Percentiles rank a stretch among this genome's conserved stretches.
Conservation (phyloP, 306 rosid species). For the Carpinus viminea region DNA sequence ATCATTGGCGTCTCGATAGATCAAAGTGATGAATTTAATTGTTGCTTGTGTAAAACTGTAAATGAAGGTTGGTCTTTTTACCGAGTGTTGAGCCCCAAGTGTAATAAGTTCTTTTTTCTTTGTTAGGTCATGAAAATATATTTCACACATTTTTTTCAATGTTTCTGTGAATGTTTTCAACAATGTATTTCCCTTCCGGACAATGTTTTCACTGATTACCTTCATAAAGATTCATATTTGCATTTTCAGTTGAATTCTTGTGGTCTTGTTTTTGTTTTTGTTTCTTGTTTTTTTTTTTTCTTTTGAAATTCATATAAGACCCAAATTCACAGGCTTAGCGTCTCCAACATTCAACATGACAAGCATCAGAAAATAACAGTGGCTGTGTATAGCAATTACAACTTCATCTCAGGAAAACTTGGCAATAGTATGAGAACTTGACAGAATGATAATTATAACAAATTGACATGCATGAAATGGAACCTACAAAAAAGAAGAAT, state of each 20-base stretch:
- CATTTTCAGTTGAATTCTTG: neutral
- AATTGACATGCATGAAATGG: too few species aligned
- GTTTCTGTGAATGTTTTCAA: neutral
- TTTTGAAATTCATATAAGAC: too few species aligned
- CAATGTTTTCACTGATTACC: neutral
- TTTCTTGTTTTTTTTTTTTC: too few species aligned
- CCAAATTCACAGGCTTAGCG: too few species aligned
- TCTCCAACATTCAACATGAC: too few species aligned
- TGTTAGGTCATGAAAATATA: neutral
- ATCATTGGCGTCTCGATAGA: slow-evolving; percentile 22
- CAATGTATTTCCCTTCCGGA: neutral
- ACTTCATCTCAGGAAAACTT: too few species aligned
- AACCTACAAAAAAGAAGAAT: too few species aligned
- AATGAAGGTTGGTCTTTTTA: slow-evolving; percentile 34
- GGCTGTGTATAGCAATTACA: too few species aligned
- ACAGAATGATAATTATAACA: too few species aligned
- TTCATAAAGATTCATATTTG: neutral
- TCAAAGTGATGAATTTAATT: slow-evolving; percentile 23
- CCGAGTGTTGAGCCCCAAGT: slow-evolving; percentile 36
- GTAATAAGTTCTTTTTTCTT: slow-evolving; percentile 29
- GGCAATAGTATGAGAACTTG: too few species aligned
- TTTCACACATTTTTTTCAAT: neutral
- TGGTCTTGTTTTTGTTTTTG: too few species aligned
- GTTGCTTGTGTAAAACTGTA: slow-evolving; percentile 31
- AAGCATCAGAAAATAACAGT: too few species aligned